Percentiles rank a stretch among this genome's conserved stretches.
Evolutionary conservation across 306 rosid genomes (phyloP).

Genomic region (Biancaea sappan): DNA sequence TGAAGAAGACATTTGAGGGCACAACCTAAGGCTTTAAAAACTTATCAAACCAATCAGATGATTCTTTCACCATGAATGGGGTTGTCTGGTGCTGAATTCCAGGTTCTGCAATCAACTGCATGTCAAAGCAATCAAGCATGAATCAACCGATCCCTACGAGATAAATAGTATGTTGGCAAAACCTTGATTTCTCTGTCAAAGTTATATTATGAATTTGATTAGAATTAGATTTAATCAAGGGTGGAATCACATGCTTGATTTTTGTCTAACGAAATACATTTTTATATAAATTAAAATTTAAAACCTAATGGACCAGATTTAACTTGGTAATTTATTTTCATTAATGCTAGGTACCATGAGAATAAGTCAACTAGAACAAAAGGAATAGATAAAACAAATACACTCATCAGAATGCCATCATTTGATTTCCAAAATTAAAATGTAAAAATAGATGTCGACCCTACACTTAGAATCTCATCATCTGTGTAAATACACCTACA

Average conservation of each 20-base stretch:
- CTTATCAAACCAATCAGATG: conserved; percentile 79
- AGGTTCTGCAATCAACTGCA: conserved; percentile 62
- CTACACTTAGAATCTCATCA: neutral
- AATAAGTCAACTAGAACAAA: neutral
- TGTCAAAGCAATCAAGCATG: conserved; percentile 23
- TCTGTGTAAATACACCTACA: neutral
- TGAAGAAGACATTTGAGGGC: neutral
- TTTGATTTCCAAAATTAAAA: neutral
- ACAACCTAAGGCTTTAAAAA: conserved; percentile 45
- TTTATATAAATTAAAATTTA: neutral
- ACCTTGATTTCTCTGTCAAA: neutral
- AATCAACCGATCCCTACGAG: too few relatives aligned
- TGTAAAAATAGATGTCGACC: too few relatives aligned
- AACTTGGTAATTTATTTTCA: neutral
- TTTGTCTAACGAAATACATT: neutral
- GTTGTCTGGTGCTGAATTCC: conserved; percentile 67
- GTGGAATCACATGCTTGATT: neutral
- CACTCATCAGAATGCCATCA: neutral
- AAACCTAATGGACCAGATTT: neutral
- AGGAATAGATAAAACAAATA: neutral
- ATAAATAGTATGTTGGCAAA: neutral
- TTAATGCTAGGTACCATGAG: neutral
- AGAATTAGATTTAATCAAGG: neutral
- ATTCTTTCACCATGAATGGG: conserved; percentile 59
- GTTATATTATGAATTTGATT: neutral